Percentiles rank a stretch among this genome's conserved stretches.
Conservation (phyloP, 345 rosid species). For the Aquilaria yunnanensis region DNA sequence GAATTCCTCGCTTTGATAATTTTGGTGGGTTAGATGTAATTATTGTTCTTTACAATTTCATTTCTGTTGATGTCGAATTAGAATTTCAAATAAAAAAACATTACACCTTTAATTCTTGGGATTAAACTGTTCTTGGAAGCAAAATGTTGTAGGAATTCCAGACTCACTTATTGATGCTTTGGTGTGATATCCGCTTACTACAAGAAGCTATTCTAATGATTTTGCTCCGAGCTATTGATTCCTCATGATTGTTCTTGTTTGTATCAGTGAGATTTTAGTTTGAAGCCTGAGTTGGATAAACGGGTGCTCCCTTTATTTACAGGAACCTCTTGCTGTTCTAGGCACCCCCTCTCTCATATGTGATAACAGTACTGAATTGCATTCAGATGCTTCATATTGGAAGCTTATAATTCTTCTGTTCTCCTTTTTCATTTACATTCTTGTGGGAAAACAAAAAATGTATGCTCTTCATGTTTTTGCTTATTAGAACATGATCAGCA, state of each 20-base stretch:
- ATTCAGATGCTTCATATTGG: too few species aligned
- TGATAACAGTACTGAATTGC: too few species aligned
- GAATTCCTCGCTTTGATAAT: neutral
- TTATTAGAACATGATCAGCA: too few species aligned
- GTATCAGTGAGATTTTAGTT: neutral
- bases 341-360: neutral
- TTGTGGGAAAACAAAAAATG: too few species aligned
- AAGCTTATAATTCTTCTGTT: too few species aligned
- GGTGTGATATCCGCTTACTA: constrained; percentile 19
- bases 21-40: neutral
- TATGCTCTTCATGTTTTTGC: too few species aligned
- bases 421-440: too few species aligned
- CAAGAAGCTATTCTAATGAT: constrained; percentile 19
- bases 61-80: neutral
- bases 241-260: constrained; percentile 3
- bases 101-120: neutral
- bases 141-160: too few species aligned
- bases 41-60: neutral
- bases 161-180: neutral
- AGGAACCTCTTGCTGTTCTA: constrained; percentile 4
- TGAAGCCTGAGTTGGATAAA: too few species aligned
- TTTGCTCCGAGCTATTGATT: constrained; percentile 23
- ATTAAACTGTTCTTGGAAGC: too few species aligned
- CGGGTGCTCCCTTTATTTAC: neutral
- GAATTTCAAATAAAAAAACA: constrained; percentile 7